Percentiles rank a stretch among this genome's conserved stretches.
Evolutionary conservation across 2,329 filamentous ascomycete species (phyloP).

Genomic region (Aspergillus texensis): DNA sequence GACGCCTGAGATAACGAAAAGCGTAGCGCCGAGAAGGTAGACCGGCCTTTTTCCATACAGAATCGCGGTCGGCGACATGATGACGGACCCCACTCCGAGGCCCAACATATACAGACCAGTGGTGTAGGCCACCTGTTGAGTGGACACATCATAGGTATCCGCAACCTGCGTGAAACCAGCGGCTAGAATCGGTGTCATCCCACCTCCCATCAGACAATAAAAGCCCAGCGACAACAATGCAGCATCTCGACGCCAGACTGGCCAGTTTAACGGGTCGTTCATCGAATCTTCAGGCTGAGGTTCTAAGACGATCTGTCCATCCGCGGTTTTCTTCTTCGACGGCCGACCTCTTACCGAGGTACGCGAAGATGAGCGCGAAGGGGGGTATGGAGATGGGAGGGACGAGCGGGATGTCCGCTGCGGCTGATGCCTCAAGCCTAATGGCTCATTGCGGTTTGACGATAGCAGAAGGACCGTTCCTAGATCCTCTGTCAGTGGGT

Average conservation of each 20-base stretch:
- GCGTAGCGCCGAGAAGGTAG: constrained; percentile 73
- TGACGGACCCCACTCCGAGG: constrained; percentile 77
- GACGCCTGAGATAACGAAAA: constrained; percentile 76
- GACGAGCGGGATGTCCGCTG: constrained; percentile 60
- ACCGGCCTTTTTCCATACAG: constrained; percentile 88
- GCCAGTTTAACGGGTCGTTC: constrained; percentile 95
- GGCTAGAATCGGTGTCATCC: constrained; percentile 86
- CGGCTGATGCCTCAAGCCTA: constrained; percentile 66
- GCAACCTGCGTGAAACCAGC: constrained; percentile 87
- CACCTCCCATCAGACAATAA: constrained; percentile 91
- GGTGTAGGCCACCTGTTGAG: constrained; percentile 77
- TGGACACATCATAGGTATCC: constrained; percentile 63
- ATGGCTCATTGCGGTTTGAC: constrained; percentile 63
- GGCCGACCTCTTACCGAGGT: constrained; percentile 23
- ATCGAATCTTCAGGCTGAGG: constrained; percentile 88
- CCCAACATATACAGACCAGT: constrained; percentile 96
- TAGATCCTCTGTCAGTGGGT: constrained; percentile 28
- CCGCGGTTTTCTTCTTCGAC: constrained; percentile 72
- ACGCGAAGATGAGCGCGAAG: constrained; percentile 43
- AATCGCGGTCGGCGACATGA: constrained; percentile 89
- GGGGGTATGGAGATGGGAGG: constrained; percentile 48
- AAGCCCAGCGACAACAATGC: constrained; percentile 83
- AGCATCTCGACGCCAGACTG: constrained; percentile 74
- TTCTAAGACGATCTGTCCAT: constrained; percentile 83
- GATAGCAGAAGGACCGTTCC: constrained; percentile 65